Evolutionary conservation across 768 basidiomycete genomes (phyloP).

Genomic region (Hypholoma sublateritium): DNA sequence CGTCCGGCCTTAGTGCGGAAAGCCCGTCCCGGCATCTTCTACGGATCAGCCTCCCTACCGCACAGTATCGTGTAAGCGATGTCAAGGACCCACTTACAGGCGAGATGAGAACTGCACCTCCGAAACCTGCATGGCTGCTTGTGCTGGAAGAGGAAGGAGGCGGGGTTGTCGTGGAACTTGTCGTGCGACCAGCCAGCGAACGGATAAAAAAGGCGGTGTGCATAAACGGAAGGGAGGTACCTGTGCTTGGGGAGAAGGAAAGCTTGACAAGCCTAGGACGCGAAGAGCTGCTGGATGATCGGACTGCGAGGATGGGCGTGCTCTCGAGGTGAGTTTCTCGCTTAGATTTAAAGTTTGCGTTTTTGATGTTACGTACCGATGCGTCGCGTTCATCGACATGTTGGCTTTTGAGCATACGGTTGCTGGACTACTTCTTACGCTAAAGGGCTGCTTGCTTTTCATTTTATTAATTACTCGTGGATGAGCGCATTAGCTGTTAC

Average conservation of each 20-base stretch:
- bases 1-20: conserved; percentile 54
- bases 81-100: conserved; percentile 82
- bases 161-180: conserved; percentile 21
- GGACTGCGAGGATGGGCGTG: conserved; percentile 62
- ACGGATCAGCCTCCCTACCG: conserved; percentile 77
- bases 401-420: conserved; percentile 1
- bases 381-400: neutral
- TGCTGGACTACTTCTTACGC: neutral
- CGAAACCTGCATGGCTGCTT: conserved; percentile 75
- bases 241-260: conserved; percentile 76
- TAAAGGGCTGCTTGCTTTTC: conserved; percentile 1
- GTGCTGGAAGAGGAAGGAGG: conserved; percentile 32
- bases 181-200: conserved; percentile 17
- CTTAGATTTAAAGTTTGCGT: conserved; percentile 9
- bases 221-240: conserved; percentile 50
- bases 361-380: conserved; percentile 10
- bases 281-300: conserved; percentile 75
- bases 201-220: conserved; percentile 32
- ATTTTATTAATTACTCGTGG: conserved; percentile 4
- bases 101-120: conserved; percentile 55
- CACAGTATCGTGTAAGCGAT: conserved; percentile 73
- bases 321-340: conserved; percentile 58
- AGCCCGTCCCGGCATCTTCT: conserved; percentile 74
- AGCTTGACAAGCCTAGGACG: conserved; percentile 67
- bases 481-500: conserved; percentile 5